Evolutionary conservation across 225 moss, liverwort and hornwort species (phyloP).

Genomic region (Pseudisothecium myosuroides): DNA sequence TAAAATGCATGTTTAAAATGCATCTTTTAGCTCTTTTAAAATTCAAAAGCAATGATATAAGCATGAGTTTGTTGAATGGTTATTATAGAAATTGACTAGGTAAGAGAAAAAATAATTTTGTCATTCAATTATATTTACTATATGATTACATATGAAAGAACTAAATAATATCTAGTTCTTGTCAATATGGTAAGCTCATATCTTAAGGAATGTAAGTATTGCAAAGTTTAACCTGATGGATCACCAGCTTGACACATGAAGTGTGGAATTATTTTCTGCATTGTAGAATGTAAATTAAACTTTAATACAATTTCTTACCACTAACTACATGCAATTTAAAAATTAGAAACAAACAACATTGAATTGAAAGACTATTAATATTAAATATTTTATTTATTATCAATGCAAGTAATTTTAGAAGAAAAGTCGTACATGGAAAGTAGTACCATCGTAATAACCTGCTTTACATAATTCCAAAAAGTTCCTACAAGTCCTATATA

Average conservation of each 20-base stretch:
- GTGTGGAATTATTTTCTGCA: constrained; percentile 60
- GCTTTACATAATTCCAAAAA: constrained; percentile 83
- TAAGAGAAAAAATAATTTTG: neutral
- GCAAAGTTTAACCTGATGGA: constrained; percentile 45
- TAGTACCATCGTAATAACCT: constrained; percentile 91
- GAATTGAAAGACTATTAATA: too few relatives aligned
- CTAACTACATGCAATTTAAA: neutral
- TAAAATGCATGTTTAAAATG: neutral
- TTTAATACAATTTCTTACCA: neutral
- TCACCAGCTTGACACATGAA: constrained; percentile 97
- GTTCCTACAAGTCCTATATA: constrained; percentile 67
- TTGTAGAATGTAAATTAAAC: neutral
- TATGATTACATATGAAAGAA: neutral
- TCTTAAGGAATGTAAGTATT: neutral
- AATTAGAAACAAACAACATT: neutral
- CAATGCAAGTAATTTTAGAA: too few relatives aligned
- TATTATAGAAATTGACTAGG: neutral
- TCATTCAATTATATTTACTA: neutral
- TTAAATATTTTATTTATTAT: too few relatives aligned
- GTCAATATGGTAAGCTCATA: neutral
- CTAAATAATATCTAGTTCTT: neutral
- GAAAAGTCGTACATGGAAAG: constrained; percentile 47
- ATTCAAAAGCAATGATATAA: neutral
- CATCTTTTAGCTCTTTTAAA: neutral
- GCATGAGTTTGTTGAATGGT: neutral